Evolutionary conservation across 1,139 yeast species (phyloP).

Genomic region (Candida sanyaensis): DNA sequence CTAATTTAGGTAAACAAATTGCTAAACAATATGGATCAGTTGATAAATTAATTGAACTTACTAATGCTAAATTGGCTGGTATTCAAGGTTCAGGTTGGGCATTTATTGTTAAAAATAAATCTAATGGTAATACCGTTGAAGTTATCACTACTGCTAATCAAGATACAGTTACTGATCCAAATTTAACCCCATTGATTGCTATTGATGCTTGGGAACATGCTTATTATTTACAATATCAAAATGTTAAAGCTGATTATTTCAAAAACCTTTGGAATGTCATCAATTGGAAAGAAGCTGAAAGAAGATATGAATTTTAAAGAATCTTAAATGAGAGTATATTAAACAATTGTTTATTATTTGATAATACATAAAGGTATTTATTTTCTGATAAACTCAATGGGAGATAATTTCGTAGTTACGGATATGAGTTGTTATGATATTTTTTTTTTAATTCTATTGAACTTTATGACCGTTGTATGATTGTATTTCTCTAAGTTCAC

Average conservation of each 20-base stretch:
- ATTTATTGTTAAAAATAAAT: constrained; percentile 85
- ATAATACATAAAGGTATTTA: too few relatives aligned
- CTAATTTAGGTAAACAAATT: constrained; percentile 65
- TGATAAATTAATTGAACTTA: constrained; percentile 66
- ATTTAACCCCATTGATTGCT: constrained; percentile 77
- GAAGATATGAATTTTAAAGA: constrained; percentile 39
- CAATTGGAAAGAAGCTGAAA: constrained; percentile 94
- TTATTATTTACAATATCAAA: constrained; percentile 92
- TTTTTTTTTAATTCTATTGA: too few relatives aligned
- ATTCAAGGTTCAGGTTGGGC: constrained; percentile 99
- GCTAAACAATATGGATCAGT: constrained; percentile 71
- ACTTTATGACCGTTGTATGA: too few relatives aligned
- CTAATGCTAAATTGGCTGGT: constrained; percentile 84
- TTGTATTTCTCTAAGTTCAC: too few relatives aligned
- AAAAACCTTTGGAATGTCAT: constrained; percentile 96
- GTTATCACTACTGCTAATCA: constrained; percentile 88
- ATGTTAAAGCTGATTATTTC: constrained; percentile 93
- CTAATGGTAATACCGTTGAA: constrained; percentile 73
- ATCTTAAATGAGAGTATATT: not conserved
- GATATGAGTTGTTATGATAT: too few relatives aligned
- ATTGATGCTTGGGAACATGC: constrained; percentile 99
- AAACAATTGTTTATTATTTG: too few relatives aligned
- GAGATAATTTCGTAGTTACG: too few relatives aligned
- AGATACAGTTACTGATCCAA: constrained; percentile 76
- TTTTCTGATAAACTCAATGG: too few relatives aligned